Conservation (phyloP, 1,284 basidiomycete species). For the Fomitiporia mediterranea region DNA sequence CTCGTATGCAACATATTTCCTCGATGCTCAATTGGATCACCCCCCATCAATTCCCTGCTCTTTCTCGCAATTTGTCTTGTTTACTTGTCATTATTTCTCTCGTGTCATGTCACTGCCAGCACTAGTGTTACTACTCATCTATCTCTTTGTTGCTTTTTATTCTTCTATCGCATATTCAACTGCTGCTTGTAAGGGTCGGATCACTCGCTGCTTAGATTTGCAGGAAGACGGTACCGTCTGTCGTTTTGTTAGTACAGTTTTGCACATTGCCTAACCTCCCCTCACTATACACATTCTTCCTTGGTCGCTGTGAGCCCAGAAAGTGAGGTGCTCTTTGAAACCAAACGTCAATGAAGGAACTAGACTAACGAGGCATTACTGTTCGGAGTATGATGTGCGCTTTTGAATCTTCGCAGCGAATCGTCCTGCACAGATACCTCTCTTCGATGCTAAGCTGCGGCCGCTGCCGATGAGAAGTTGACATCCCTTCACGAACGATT, state of each 20-base stretch:
- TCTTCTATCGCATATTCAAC: conserved; percentile 4
- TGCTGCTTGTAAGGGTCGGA: background rate
- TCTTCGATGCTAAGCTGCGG: too few relatives aligned
- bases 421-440: too few relatives aligned
- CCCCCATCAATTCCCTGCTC: background rate
- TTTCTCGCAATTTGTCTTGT: background rate
- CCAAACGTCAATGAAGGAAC: too few relatives aligned
- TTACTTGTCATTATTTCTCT: background rate
- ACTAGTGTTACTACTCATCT: background rate
- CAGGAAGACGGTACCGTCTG: background rate
- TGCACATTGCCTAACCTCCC: too few relatives aligned
- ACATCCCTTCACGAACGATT: too few relatives aligned
- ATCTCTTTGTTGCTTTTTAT: conserved; percentile 2
- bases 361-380: too few relatives aligned
- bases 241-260: background rate
- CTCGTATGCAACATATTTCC: background rate
- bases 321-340: too few relatives aligned
- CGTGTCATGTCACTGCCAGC: background rate
- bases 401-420: too few relatives aligned
- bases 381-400: too few relatives aligned
- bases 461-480: too few relatives aligned
- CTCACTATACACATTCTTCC: background rate
- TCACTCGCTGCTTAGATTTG: background rate
- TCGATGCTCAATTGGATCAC: background rate
- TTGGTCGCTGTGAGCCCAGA: too few relatives aligned